A percentile compares a stretch with the other conserved stretches of the same genome.
phyloP scores from a whole-genome alignment of 768 basidiomycete species.

The button mushroom (Agaricus bisporus) region DNA sequence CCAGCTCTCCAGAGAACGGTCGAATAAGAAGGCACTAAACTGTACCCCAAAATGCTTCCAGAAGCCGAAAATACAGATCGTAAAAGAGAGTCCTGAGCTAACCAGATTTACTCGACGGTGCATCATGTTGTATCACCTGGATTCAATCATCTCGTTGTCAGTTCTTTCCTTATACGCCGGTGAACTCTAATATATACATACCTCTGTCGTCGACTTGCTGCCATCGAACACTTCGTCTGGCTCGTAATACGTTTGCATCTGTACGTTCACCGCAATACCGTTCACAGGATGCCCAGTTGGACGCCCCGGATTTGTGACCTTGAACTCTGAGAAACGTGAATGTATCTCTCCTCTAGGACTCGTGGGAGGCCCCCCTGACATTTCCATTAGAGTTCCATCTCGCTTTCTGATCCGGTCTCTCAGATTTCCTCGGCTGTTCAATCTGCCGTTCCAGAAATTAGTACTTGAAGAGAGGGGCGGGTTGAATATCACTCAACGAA shows the following conservation, averaged over 20 bases:
- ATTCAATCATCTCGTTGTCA: not conserved
- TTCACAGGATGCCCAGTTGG: constrained; percentile 8
- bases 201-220: too few relatives aligned
- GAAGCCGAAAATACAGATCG: not conserved
- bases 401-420: constrained; percentile 30
- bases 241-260: constrained; percentile 27
- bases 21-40: not conserved
- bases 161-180: too few relatives aligned
- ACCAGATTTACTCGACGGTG: not conserved
- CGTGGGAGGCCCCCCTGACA: constrained; percentile 12
- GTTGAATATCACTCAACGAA: constrained; percentile 29
- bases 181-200: too few relatives aligned
- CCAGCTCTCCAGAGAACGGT: not conserved
- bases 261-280: constrained; percentile 23
- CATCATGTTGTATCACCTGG: not conserved
- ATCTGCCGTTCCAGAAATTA: constrained; percentile 18
- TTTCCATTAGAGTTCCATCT: constrained; percentile 29
- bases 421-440: constrained; percentile 43
- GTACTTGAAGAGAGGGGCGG: not conserved
- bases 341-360: constrained; percentile 21
- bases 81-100: constrained; percentile 2
- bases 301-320: constrained; percentile 4
- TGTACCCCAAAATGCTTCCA: constrained; percentile 6
- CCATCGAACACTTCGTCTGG: constrained; percentile 14
- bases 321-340: constrained; percentile 10